phyloP scores from a whole-genome alignment of 305 asterid species.

The Solanum chacoense region DNA sequence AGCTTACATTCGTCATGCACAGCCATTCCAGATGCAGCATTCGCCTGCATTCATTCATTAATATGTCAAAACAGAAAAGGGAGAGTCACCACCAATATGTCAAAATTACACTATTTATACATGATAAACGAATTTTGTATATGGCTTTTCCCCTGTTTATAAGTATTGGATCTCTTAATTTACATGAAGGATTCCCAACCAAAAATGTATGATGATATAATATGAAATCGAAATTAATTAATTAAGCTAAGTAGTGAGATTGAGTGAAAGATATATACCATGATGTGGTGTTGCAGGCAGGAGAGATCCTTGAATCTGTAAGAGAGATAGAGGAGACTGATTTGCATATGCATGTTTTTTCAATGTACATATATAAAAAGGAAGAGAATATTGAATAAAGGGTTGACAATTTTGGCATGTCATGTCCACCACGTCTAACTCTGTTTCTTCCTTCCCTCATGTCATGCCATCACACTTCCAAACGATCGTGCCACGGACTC shows the following conservation, averaged over 20 bases:
- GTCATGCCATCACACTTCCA: background rate
- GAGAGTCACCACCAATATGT: background rate
- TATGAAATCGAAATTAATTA: background rate
- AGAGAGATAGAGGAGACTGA: background rate
- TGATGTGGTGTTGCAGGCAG: slow-evolving; percentile 1
- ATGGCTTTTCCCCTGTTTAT: background rate
- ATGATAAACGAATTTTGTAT: too few relatives aligned
- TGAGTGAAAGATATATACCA: slow-evolving; percentile 1
- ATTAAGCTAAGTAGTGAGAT: background rate
- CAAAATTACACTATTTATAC: background rate
- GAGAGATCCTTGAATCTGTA: background rate
- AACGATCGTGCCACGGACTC: background rate
- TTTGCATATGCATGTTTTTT: background rate
- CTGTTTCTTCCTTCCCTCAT: background rate
- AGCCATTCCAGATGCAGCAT: slow-evolving; percentile 25
- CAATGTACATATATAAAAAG: background rate
- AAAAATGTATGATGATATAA: background rate
- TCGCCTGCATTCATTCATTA: slow-evolving; percentile 10
- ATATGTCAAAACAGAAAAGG: background rate
- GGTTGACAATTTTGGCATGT: slow-evolving; percentile 15
- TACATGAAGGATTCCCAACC: background rate
- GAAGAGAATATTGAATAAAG: slow-evolving; percentile 5
- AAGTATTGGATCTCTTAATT: background rate
- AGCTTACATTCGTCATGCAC: slow-evolving; percentile 26
- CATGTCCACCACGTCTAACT: slow-evolving; percentile 15